Base-by-base conservation (phyloP, 371 early-diverging fungal genomes). In the Batrachochytrium dendrobatidis region DNA sequence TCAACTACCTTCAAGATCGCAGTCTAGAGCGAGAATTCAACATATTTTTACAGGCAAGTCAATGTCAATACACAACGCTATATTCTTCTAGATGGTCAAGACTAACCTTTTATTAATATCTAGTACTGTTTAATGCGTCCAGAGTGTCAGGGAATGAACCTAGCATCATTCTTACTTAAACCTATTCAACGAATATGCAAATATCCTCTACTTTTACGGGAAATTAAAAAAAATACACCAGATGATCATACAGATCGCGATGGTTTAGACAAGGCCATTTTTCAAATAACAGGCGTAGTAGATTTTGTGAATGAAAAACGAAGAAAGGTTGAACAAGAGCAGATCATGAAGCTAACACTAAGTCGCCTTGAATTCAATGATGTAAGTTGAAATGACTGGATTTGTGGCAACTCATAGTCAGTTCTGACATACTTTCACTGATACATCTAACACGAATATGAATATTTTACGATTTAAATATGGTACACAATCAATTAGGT, bases 161-260 rank as follows among this genome's bases (percentile, higher is more conserved):
- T 48, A 25, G 49, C 8, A 6, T 48, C 49, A 18, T 48, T 48
- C n/a, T 18, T 48, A 29, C 49, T 98, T 71, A 95, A 94, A 69
- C 98, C 98, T 1, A 86, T 96, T 1, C 96, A 98, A 75, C 86
- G 98, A 60, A 88, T 98, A 59, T 95, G 95, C 82, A 98, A 94
- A 75, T 98, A 96, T 70, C 92, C 92, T 15, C 74, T 94, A 44
- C 81, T 95, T 45, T 29, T 48, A 7, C 6, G 70, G 29, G 77
- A 79, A 56, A 33, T 73, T 7, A 59, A 74, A 28, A 66, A 70
- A 29, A 52, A 65, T 58, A 76, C 80, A 0, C 65, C 70, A 28
- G 57, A 59, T 28, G 54, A 43, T 4, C 76, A 79, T 53, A 64
- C 65, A 2, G 80, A 79, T 57, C 65, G 30, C 55, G 59, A 55